Evolutionary conservation across 2,329 filamentous ascomycete species (phyloP).

Genomic region (Neofusicoccum ribis): DNA sequence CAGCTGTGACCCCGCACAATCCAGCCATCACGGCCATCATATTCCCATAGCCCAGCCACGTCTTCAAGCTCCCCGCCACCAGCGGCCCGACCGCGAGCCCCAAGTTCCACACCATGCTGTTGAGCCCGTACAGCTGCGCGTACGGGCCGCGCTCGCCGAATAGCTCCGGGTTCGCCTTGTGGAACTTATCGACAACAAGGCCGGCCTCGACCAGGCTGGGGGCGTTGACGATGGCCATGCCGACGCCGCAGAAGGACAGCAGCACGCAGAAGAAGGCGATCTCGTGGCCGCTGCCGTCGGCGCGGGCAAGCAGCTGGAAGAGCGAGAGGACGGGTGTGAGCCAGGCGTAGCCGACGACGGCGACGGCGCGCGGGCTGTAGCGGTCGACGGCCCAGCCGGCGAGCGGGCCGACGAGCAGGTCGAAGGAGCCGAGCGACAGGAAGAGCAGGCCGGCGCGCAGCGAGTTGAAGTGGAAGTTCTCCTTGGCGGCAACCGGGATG

Average conservation of each 20-base stretch:
- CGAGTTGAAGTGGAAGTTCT: constrained; percentile 48
- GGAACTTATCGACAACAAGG: constrained; percentile 56
- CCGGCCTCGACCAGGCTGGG: constrained; percentile 60
- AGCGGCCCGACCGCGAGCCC: constrained; percentile 63
- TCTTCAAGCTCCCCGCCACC: constrained; percentile 54
- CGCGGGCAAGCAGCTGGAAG: background rate
- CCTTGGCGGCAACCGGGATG: constrained; percentile 45
- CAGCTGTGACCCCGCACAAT: constrained; percentile 46
- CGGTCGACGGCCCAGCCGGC: constrained; percentile 51
- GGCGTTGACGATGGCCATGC: constrained; percentile 55
- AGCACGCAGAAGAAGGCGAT: constrained; percentile 49
- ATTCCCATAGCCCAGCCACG: constrained; percentile 57
- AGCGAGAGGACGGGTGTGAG: constrained; percentile 37
- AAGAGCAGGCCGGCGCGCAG: constrained; percentile 48
- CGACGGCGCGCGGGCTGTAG: constrained; percentile 46
- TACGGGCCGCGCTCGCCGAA: constrained; percentile 61
- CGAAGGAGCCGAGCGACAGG: constrained; percentile 45
- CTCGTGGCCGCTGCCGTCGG: constrained; percentile 29
- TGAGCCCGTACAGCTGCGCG: constrained; percentile 66
- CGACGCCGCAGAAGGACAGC: constrained; percentile 51
- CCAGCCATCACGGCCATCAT: constrained; percentile 56
- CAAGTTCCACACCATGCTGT: constrained; percentile 61
- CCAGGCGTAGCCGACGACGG: constrained; percentile 46
- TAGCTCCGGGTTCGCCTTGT: constrained; percentile 55
- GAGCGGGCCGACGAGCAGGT: constrained; percentile 48